These are phyloP conservation scores for Syncephalastrum sp. DNA, from an alignment of 371 early-diverging fungal genomes.

Conservation along the genomic window DNA sequence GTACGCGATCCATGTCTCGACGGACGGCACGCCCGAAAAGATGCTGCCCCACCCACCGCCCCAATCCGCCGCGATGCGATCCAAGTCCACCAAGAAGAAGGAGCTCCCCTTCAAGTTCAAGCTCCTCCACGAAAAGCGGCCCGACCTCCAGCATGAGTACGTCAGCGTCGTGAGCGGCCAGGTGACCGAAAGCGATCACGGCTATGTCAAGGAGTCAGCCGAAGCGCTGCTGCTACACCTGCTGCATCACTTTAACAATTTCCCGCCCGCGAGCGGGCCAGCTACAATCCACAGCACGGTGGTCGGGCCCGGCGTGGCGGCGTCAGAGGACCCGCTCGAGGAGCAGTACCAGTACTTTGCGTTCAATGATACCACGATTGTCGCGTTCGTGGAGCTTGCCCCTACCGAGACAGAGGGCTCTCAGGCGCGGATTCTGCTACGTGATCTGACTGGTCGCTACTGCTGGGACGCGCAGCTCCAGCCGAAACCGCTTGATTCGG, in stretches of 20 bases:
- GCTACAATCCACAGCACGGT: conserved; percentile 50
- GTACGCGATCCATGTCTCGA: conserved; percentile 46
- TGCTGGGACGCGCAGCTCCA: conserved; percentile 74
- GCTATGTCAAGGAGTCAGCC: conserved; percentile 54
- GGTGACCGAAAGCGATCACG: conserved; percentile 33
- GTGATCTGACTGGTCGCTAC: conserved; percentile 79
- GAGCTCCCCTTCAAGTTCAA: conserved; percentile 46
- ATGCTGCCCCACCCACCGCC: conserved; percentile 46
- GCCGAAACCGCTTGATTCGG: conserved; percentile 2
- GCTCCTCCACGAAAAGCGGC: conserved; percentile 36
- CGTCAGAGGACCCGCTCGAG: conserved; percentile 33
- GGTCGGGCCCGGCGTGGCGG: conserved; percentile 42
- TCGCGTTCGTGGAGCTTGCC: conserved; percentile 60
- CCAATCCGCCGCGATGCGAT: conserved; percentile 32
- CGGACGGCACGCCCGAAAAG: conserved; percentile 55
- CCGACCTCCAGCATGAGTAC: conserved; percentile 28
- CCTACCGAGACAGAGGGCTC: conserved; percentile 28
- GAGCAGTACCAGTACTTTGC: conserved; percentile 60
- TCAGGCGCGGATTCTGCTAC: conserved; percentile 61
- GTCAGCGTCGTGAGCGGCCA: conserved; percentile 19
- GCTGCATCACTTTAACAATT: conserved; percentile 56
- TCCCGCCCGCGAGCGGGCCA: conserved; percentile 54
- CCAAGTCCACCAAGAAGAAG: conserved; percentile 26
- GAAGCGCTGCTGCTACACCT: conserved; percentile 52
- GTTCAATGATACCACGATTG: conserved; percentile 58